A percentile compares a stretch with the other conserved stretches of the same genome.
These are phyloP conservation scores for Fusarium sp. DNA, from an alignment of 2,329 filamentous ascomycete species.

Conservation along the genomic window DNA sequence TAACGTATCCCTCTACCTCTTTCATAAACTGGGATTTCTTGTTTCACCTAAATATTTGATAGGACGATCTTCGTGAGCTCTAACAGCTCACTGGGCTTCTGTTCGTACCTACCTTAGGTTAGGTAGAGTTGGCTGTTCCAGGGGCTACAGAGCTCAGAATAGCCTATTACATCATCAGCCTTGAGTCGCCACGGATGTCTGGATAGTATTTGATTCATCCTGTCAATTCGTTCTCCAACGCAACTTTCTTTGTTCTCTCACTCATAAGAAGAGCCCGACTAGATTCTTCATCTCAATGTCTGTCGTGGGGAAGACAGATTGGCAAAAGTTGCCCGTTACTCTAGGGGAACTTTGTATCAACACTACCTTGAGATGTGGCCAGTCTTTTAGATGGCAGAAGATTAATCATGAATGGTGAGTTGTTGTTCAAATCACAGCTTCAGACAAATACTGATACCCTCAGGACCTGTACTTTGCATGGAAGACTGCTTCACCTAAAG, in stretches of 20 bases:
- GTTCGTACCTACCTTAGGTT: neutral
- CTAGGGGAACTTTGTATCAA: slow-evolving; percentile 92
- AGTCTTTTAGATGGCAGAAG: slow-evolving; percentile 96
- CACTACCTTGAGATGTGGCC: slow-evolving; percentile 92
- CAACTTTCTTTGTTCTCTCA: neutral
- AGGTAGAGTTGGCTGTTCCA: neutral
- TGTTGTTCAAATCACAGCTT: neutral
- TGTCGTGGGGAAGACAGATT: slow-evolving; percentile 72
- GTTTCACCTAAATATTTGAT: neutral
- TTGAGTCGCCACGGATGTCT: slow-evolving; percentile 12
- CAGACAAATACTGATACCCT: slow-evolving; percentile 12
- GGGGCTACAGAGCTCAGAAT: neutral
- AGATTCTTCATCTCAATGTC: slow-evolving; percentile 48
- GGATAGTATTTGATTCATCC: neutral
- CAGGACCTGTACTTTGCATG: slow-evolving; percentile 85
- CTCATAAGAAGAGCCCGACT: neutral
- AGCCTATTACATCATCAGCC: slow-evolving; percentile 26
- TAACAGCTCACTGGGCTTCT: neutral
- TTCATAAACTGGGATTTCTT: neutral
- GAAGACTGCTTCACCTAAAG: slow-evolving; percentile 84
- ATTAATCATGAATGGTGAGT: slow-evolving; percentile 83
- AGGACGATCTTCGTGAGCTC: neutral
- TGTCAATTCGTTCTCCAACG: neutral
- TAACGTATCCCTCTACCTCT: neutral
- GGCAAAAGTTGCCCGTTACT: slow-evolving; percentile 87